A percentile compares a stretch with the other conserved stretches of the same genome.
Evolutionary conservation across 2,329 filamentous ascomycete genomes (phyloP).

Genomic region (Epichloe baconii): DNA sequence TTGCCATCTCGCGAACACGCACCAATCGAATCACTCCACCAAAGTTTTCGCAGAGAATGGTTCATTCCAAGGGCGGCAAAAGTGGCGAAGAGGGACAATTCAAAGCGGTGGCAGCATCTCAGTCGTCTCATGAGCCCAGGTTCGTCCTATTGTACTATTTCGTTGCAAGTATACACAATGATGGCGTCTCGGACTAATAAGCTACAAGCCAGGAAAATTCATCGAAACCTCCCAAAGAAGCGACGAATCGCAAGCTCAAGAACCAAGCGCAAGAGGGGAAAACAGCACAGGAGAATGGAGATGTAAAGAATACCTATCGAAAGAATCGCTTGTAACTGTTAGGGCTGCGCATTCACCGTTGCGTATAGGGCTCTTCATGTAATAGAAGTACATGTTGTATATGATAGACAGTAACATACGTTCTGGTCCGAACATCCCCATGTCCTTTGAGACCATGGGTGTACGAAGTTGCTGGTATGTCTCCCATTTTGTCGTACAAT

Average conservation of each 20-base stretch:
- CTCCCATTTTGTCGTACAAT: too few species aligned
- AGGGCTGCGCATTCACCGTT: too few species aligned
- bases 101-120: background rate
- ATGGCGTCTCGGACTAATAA: background rate
- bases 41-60: background rate
- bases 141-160: background rate
- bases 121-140: slow-evolving; percentile 1
- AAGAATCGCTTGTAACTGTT: too few species aligned
- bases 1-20: background rate
- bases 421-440: too few species aligned
- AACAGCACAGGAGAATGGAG: background rate
- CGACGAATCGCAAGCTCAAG: background rate
- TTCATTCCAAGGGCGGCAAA: background rate
- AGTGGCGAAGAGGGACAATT: background rate
- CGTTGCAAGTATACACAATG: background rate
- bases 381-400: too few species aligned
- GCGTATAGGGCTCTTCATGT: too few species aligned
- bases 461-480: too few species aligned
- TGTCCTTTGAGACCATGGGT: too few species aligned
- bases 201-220: background rate
- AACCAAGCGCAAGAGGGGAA: background rate
- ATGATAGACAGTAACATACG: too few species aligned
- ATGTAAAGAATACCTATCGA: too few species aligned
- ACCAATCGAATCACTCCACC: background rate
- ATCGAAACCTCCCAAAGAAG: slow-evolving; percentile 1